Percentiles rank a stretch among this genome's conserved stretches.
Conservation (phyloP, 768 basidiomycete genomes). For the Rhodotorula sphaerocarpa region DNA sequence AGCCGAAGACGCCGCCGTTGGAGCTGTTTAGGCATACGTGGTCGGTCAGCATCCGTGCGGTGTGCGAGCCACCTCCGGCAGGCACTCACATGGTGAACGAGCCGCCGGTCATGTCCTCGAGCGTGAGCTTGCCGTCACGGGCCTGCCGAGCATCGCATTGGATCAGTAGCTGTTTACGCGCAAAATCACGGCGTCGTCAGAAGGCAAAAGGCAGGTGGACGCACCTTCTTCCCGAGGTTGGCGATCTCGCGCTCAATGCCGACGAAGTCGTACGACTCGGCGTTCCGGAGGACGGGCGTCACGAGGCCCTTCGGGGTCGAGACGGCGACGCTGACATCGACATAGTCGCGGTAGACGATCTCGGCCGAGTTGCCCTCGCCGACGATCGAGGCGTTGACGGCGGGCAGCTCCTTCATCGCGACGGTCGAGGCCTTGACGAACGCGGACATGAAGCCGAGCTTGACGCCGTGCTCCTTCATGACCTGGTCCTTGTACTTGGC, state of each 20-base stretch:
- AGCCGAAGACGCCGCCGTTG: slow-evolving; percentile 97
- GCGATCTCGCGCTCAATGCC: slow-evolving; percentile 91
- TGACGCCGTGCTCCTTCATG: slow-evolving; percentile 84
- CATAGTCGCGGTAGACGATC: slow-evolving; percentile 84
- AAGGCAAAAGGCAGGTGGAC: slow-evolving; percentile 5
- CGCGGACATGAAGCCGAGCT: slow-evolving; percentile 96
- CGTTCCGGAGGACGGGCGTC: slow-evolving; percentile 88
- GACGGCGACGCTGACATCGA: slow-evolving; percentile 91
- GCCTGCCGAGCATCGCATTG: slow-evolving; percentile 48
- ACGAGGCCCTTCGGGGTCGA: slow-evolving; percentile 96
- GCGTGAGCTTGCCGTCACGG: slow-evolving; percentile 80
- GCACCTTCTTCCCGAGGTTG: slow-evolving; percentile 70
- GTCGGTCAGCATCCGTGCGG: no score
- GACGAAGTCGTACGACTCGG: slow-evolving; percentile 73
- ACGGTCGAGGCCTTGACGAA: slow-evolving; percentile 80
- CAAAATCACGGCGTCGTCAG: no score
- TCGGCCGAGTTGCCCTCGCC: slow-evolving; percentile 56
- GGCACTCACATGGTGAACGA: slow-evolving; percentile 87
- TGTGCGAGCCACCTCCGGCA: no score
- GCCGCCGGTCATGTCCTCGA: slow-evolving; percentile 97
- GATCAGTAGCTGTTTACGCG: not conserved
- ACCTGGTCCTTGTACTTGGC: slow-evolving; percentile 86
- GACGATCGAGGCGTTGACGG: slow-evolving; percentile 89
- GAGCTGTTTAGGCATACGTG: no score
- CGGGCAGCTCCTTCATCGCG: slow-evolving; percentile 82